A percentile compares a stretch with the other conserved stretches of the same genome.
Evolutionary conservation across 139 green algal genomes (phyloP).

Genomic region (Gonium pectorale): DNA sequence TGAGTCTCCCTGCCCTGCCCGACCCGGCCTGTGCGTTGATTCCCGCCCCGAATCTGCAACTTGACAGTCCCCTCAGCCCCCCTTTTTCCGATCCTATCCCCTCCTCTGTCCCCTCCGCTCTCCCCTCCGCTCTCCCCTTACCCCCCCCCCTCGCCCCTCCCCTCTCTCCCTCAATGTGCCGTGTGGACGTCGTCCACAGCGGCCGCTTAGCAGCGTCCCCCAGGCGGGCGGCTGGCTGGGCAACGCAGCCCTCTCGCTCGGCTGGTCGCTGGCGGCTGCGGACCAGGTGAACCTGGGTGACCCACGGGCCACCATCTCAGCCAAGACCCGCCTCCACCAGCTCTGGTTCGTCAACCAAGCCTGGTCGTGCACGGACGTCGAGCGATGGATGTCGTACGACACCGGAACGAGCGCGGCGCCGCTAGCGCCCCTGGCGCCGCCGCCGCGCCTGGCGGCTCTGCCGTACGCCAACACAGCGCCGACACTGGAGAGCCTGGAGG

Average conservation of each 20-base stretch:
- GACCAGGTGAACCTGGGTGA: slow-evolving; percentile 3
- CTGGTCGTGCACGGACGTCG: slow-evolving; percentile 13
- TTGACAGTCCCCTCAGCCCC: too few species aligned
- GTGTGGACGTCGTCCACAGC: too few species aligned
- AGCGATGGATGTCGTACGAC: not conserved
- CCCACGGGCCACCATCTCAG: not conserved
- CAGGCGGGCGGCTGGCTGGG: not conserved
- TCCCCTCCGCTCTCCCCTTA: too few species aligned
- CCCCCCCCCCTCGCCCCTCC: too few species aligned
- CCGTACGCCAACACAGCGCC: not conserved
- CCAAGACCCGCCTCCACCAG: slow-evolving; percentile 3
- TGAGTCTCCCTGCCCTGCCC: too few species aligned
- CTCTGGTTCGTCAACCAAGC: not conserved
- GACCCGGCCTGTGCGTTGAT: too few species aligned
- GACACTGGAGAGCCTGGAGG: not conserved
- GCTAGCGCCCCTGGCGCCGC: not conserved
- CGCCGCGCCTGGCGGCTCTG: not conserved
- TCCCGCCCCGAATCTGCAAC: too few species aligned
- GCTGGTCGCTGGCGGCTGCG: not conserved
- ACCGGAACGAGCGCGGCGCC: too few species aligned
- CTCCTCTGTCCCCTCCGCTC: too few species aligned
- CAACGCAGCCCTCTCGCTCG: not conserved
- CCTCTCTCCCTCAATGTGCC: too few species aligned
- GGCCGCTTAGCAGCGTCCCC: too few species aligned
- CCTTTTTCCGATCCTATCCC: too few species aligned